A percentile compares a stretch with the other conserved stretches of the same genome.
Conservation (phyloP, 805 yeast species). For the Yamadazyma scolyti region DNA sequence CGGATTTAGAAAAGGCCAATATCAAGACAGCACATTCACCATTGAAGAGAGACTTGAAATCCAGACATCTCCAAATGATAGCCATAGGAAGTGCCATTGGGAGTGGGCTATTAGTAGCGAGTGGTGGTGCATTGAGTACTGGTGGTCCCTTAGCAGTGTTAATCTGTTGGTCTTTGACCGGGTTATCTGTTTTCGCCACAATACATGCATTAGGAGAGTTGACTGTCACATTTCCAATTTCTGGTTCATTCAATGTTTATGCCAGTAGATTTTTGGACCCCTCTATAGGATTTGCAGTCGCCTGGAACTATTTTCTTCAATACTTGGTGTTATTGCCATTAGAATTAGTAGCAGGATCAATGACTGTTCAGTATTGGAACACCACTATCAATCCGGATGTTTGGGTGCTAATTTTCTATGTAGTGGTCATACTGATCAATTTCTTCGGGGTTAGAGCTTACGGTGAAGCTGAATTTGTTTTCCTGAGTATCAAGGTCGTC, state of each 20-base stretch:
- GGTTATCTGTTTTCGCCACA: slow-evolving; percentile 33
- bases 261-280: slow-evolving; percentile 65
- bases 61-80: slow-evolving; percentile 40
- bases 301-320: slow-evolving; percentile 67
- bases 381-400: slow-evolving; percentile 50
- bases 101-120: slow-evolving; percentile 40
- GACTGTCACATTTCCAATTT: slow-evolving; percentile 41
- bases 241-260: slow-evolving; percentile 48
- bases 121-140: slow-evolving; percentile 32
- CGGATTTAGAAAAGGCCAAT: slow-evolving; percentile 39
- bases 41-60: slow-evolving; percentile 28
- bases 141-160: slow-evolving; percentile 41
- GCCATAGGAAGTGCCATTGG: slow-evolving; percentile 43
- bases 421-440: slow-evolving; percentile 42
- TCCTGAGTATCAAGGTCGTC: slow-evolving; percentile 61
- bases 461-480: slow-evolving; percentile 63
- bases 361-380: slow-evolving; percentile 57
- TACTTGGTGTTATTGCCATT: slow-evolving; percentile 57
- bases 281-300: slow-evolving; percentile 67
- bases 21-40: slow-evolving; percentile 38
- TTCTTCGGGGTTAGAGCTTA: slow-evolving; percentile 55
- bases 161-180: slow-evolving; percentile 37
- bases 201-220: slow-evolving; percentile 44
- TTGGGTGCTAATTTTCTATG: slow-evolving; percentile 56
- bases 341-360: slow-evolving; percentile 60